phyloP scores from a whole-genome alignment of 2,329 filamentous ascomycete species.

The Xylaria sp. region DNA sequence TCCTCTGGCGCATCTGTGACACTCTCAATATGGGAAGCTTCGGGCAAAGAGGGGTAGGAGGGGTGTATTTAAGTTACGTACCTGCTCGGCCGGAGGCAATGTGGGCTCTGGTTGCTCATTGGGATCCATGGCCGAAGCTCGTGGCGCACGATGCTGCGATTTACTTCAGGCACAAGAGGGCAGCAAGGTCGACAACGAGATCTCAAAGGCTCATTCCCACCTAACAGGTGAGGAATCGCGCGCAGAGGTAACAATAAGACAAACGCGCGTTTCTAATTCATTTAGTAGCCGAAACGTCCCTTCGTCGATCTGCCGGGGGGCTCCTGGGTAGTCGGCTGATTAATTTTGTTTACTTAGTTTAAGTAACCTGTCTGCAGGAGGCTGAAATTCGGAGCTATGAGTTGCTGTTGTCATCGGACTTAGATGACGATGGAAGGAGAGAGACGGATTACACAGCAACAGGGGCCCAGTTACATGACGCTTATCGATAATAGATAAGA shows the following conservation, averaged over 20 bases:
- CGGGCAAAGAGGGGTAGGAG: not conserved
- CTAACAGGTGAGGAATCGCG: not conserved
- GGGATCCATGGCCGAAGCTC: conserved; percentile 46
- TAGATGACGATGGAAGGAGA: conserved; percentile 40
- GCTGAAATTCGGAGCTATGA: not conserved
- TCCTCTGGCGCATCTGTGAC: conserved; percentile 49
- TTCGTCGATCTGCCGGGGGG: not conserved
- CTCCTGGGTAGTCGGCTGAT: not conserved
- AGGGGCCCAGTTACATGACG: conserved; percentile 22
- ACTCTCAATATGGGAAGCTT: conserved; percentile 25
- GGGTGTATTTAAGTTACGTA: conserved; percentile 33
- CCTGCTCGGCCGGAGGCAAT: conserved; percentile 51
- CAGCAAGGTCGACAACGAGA: not conserved
- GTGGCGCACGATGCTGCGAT: not conserved
- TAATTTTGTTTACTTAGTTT: not conserved
- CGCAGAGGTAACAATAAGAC: not conserved
- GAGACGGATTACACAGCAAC: conserved; percentile 36
- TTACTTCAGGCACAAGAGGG: conserved; percentile 22
- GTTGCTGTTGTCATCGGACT: conserved; percentile 28
- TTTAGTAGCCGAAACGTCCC: not conserved
- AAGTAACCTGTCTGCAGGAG: conserved; percentile 2
- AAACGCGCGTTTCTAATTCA: not conserved
- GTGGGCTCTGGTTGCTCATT: conserved; percentile 48
- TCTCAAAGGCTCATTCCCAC: conserved; percentile 25
- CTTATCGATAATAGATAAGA: conserved; percentile 26